Evolutionary conservation across 306 rosid genomes (phyloP), one percentile per base, ranked within the genome.

Genomic region (Mimosa bimucronata): DNA sequence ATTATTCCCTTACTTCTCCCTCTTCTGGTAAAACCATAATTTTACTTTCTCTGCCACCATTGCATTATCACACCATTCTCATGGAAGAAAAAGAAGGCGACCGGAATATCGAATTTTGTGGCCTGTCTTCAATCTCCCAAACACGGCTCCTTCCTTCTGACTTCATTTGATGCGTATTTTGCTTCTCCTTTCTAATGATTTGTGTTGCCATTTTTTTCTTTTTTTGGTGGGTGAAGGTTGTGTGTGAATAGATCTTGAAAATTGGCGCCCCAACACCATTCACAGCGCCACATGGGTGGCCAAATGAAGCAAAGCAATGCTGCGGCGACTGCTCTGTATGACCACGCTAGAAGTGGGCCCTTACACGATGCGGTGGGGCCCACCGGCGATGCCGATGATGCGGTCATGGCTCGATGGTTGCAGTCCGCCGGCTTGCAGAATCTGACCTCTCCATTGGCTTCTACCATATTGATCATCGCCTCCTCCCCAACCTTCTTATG

Each of bases 261-360:
- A 86, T 96, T 96, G 99, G 99, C 99, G 92, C 99, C 99, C 34
- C 99, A 96, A 90, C 85, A 97, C 68, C 96, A 97, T 72, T 93
- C 99, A 71, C 99, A 93, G 94, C 99, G 99, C 94, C 99, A 91
- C 97, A 91, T 87, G 90, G 97, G 97, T 84, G 99, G 99, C 89
- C 99, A 96, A 93, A 88, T 93, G 98, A 98, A 90, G 90, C 98
- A 92, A 90, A 91, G 91, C 87, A 95, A 89, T 91, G 94, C 98
- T 82, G 95, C 94, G 52, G 95, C 95, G 5, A 85, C 93, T 19
- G 88, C 94, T 76, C 81, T 91, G 41, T 85, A 90, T 70, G 97
- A 93, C 62, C 91, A 87, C 72, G 79, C 84, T 66, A 89, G 85
- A 79, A 84, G 87, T 30, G 91, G 92, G 73, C 65, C 94, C 44